A percentile compares a stretch with the other conserved stretches of the same genome.
Conservation (phyloP, 163 green algal genomes). For the Prototheca wickerhamii region DNA sequence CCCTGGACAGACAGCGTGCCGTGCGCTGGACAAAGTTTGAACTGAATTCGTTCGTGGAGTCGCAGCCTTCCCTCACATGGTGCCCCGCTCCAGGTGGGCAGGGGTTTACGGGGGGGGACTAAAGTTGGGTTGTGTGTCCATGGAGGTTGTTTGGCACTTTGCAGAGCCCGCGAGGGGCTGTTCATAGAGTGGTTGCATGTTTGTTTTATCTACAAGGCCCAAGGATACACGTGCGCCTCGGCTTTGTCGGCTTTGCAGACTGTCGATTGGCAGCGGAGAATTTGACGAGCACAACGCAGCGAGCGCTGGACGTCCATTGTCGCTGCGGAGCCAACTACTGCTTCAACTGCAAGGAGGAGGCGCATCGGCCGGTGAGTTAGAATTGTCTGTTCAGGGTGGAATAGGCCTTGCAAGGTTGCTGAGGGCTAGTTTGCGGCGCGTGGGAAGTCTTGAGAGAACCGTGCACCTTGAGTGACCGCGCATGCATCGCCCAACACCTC, state of each 20-base stretch:
- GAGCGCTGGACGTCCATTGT: constrained; percentile 80
- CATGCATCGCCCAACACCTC: neutral
- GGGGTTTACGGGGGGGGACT: neutral
- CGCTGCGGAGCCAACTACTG: constrained; percentile 78
- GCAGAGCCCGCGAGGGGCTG: too few species aligned
- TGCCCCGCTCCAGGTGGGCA: constrained; percentile 52
- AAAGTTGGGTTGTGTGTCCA: neutral
- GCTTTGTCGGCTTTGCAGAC: neutral
- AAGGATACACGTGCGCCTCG: neutral
- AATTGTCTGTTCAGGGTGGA: neutral
- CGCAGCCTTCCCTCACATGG: constrained; percentile 76
- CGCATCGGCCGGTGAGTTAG: constrained; percentile 77
- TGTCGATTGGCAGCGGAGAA: constrained; percentile 66
- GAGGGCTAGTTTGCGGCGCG: too few species aligned
- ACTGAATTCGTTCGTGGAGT: constrained; percentile 81
- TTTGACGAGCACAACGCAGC: neutral
- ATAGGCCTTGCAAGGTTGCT: neutral
- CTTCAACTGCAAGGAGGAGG: constrained; percentile 92
- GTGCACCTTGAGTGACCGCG: too few species aligned
- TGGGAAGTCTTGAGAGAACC: too few species aligned
- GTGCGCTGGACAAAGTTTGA: constrained; percentile 59
- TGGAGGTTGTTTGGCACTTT: neutral
- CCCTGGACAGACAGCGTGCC: constrained; percentile 30
- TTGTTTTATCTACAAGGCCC: neutral
- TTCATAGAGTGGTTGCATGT: too few species aligned